These are phyloP conservation scores for Acorus gramineus DNA, from an alignment of 106 monocot species.

Conservation along the genomic window DNA sequence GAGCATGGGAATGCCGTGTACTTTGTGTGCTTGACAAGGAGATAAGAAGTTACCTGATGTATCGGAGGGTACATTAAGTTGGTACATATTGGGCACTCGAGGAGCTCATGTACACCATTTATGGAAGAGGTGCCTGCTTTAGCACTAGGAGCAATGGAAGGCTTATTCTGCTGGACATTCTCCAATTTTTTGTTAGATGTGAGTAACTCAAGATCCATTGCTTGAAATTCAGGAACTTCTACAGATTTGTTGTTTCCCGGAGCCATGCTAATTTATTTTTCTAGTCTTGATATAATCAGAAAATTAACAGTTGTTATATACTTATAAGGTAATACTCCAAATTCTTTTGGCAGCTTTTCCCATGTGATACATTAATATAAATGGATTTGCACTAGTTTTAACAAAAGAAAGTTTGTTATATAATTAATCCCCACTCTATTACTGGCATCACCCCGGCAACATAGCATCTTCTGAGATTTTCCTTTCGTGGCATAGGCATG, in stretches of 20 bases:
- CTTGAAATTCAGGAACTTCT: constrained; percentile 3
- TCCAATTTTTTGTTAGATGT: constrained; percentile 6
- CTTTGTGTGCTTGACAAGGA: neutral
- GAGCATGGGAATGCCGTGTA: neutral
- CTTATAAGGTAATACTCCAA: neutral
- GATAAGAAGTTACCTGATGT: constrained; percentile 13
- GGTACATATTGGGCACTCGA: constrained; percentile 16
- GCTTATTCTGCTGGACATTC: constrained; percentile 1
- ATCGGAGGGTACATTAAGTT: constrained; percentile 15
- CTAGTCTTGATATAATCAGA: neutral
- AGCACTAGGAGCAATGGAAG: constrained; percentile 6
- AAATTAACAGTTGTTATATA: neutral
- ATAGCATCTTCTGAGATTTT: no score
- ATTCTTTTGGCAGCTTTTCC: neutral
- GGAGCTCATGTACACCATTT: constrained; percentile 28
- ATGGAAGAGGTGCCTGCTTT: constrained; percentile 20
- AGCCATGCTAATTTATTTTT: neutral
- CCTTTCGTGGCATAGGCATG: no score
- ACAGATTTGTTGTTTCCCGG: constrained; percentile 1
- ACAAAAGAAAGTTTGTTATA: no score
- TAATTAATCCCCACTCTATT: no score
- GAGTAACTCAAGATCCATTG: constrained; percentile 3
- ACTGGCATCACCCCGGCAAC: no score
- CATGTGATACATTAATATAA: no score
- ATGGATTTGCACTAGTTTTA: no score